Base-by-base conservation (phyloP, 2,329 filamentous ascomycete genomes). In the Rhynchosporium graminicola region DNA sequence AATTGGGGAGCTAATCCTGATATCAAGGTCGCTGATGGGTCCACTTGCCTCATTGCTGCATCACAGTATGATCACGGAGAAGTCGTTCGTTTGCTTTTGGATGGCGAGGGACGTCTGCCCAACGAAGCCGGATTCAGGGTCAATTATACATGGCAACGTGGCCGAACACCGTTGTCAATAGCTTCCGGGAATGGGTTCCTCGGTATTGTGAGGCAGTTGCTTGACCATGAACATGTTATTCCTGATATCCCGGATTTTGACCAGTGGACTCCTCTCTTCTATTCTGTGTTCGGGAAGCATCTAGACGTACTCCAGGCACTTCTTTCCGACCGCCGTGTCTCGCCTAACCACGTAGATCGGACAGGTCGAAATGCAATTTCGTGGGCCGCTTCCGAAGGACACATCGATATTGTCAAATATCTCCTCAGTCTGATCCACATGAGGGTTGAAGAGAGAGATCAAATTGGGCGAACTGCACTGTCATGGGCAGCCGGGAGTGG, bases 301-400 rank as follows among this genome's bases (percentile, higher is more conserved):
- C 31, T 63, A 40, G 57, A 60, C 2, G 69, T 74, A 10, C 61
- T 72, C 40, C 63, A 65, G 13, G 7, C 59, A 8, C 66, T 77
- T n/a, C 47, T 72, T 12, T 60, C 63, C 13, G 67, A 70, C 26
- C 48, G 57, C 20, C 61, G 63, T 1, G 57, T 75, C 3, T 63
- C 74, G 43, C 54, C 74, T 45, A 75, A 76, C 61, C 71, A 74
- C 40, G 63, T 68, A 4, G 75, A 77, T 58, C 70, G 69, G 58
- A 47, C 42, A 36, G 72, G 73, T 26, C 73, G 75, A 60, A 74
- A 73, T 50, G 68, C 72, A 4, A 50, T 76, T 33, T 76, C 74
- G n/a, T 76, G 73, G 74, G 75, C 74, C 1, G 72, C 74, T 33
- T 70, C 70, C 4, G 71, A 71, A 54, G 75, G 74, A 7, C 66